These are phyloP conservation scores for Clavariopsis aquatica DNA, from an alignment of 495 filamentous ascomycete genomes.

Conservation along the genomic window DNA sequence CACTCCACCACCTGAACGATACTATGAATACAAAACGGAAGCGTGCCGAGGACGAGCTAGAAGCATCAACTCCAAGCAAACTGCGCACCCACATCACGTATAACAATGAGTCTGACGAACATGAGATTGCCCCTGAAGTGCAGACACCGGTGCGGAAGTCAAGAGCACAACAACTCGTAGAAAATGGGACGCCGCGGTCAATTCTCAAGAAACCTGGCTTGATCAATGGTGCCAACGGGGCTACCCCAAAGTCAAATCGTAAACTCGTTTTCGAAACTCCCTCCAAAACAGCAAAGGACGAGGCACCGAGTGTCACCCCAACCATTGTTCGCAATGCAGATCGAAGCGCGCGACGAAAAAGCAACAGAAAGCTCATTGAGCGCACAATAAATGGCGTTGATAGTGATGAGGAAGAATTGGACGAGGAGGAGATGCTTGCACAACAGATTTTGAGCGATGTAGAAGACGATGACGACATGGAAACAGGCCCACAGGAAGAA, in stretches of 20 bases:
- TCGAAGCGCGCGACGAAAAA: slow-evolving; percentile 84
- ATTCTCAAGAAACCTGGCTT: slow-evolving; percentile 22
- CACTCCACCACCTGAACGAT: background rate
- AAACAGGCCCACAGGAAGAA: slow-evolving; percentile 41
- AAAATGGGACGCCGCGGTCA: slow-evolving; percentile 25
- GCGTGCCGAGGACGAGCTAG: slow-evolving; percentile 19
- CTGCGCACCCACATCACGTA: slow-evolving; percentile 5
- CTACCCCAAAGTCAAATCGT: slow-evolving; percentile 30
- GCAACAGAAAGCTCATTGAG: slow-evolving; percentile 71
- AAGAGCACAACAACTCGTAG: slow-evolving; percentile 7
- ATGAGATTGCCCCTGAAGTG: slow-evolving; percentile 11
- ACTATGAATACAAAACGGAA: slow-evolving; percentile 36
- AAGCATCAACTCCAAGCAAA: slow-evolving; percentile 22
- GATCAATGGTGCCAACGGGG: slow-evolving; percentile 21
- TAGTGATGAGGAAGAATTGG: slow-evolving; percentile 70
- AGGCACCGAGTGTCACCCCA: slow-evolving; percentile 49
- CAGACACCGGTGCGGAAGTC: slow-evolving; percentile 29
- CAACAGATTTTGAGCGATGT: slow-evolving; percentile 65
- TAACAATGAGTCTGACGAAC: slow-evolving; percentile 19
- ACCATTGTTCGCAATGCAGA: slow-evolving; percentile 68
- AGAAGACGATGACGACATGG: slow-evolving; percentile 52
- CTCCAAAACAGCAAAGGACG: slow-evolving; percentile 21
- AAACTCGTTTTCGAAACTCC: slow-evolving; percentile 34
- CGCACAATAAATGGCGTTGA: slow-evolving; percentile 56
- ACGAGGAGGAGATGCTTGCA: slow-evolving; percentile 71